Evolutionary conservation across 192 early-diverging fungal species (phyloP).

Genomic region (Pilobolus umbonatus): DNA sequence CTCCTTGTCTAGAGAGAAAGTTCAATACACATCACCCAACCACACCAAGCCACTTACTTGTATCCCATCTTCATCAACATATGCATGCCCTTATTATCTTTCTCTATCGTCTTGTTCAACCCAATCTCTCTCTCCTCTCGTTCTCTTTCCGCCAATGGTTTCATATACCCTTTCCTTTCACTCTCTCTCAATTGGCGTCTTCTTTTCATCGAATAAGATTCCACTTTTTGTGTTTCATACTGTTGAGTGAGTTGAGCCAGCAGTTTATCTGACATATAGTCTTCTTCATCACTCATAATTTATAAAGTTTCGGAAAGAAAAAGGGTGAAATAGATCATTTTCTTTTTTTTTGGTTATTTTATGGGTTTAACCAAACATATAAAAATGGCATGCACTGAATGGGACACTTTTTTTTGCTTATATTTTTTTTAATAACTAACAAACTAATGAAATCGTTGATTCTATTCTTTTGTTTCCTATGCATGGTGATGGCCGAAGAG

Average conservation of each 20-base stretch:
- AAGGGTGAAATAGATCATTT: neutral
- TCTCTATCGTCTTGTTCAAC: slow-evolving; percentile 39
- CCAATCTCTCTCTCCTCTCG: slow-evolving; percentile 47
- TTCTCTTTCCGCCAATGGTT: slow-evolving; percentile 37
- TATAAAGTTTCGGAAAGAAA: neutral
- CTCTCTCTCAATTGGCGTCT: slow-evolving; percentile 39
- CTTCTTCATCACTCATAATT: slow-evolving; percentile 37
- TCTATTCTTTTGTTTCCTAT: no score
- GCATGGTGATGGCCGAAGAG: no score
- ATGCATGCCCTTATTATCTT: slow-evolving; percentile 50
- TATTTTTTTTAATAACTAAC: no score
- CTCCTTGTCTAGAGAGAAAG: slow-evolving; percentile 35
- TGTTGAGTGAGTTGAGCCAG: slow-evolving; percentile 33
- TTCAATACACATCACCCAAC: neutral
- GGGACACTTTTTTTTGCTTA: no score
- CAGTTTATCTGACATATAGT: slow-evolving; percentile 49
- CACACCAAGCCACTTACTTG: slow-evolving; percentile 37
- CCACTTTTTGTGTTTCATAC: slow-evolving; percentile 15
- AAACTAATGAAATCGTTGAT: no score
- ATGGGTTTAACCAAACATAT: no score
- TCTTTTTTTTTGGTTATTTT: no score
- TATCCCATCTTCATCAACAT: slow-evolving; percentile 57
- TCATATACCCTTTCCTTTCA: slow-evolving; percentile 36
- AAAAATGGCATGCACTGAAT: no score
- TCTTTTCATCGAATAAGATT: slow-evolving; percentile 37